These are phyloP conservation scores for Aspergillus spinulosporus DNA, from an alignment of 2,329 filamentous ascomycete genomes.

Conservation along the genomic window DNA sequence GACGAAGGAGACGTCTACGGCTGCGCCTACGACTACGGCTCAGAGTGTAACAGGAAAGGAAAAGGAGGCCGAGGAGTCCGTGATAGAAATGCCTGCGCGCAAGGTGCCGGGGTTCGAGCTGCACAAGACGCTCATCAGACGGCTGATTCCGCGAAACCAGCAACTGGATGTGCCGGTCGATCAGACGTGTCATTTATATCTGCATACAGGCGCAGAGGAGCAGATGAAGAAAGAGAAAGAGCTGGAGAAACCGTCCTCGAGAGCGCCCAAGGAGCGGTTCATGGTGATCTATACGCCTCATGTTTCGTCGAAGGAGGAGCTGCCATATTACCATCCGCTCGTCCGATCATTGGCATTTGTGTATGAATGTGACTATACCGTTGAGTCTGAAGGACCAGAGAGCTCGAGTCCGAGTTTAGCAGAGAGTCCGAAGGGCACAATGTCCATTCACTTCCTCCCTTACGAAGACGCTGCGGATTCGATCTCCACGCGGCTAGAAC, in stretches of 20 bases:
- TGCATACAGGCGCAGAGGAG: constrained; percentile 1
- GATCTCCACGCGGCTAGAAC: constrained; percentile 40
- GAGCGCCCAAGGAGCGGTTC: constrained; percentile 18
- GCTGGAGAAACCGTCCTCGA: too few species aligned
- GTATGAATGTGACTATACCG: constrained; percentile 52
- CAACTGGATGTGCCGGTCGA: constrained; percentile 71
- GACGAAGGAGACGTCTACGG: neutral
- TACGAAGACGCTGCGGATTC: constrained; percentile 39
- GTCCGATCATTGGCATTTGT: constrained; percentile 74
- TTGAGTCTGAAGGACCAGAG: neutral
- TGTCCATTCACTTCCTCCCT: constrained; percentile 56
- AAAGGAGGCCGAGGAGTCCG: neutral
- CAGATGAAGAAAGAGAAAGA: too few species aligned
- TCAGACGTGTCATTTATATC: constrained; percentile 79
- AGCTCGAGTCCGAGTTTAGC: neutral
- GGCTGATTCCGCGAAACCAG: constrained; percentile 78
- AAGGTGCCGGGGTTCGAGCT: constrained; percentile 40
- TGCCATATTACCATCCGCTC: constrained; percentile 86
- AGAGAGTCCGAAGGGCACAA: constrained; percentile 26
- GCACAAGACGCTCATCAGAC: constrained; percentile 69
- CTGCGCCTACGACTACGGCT: neutral
- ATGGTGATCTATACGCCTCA: constrained; percentile 81
- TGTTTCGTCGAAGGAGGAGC: constrained; percentile 57
- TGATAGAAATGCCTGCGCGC: constrained; percentile 18
- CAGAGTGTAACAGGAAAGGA: neutral